Evolutionary conservation across 2,329 filamentous ascomycete genomes (phyloP).

Genomic region (Penicillium sp.): DNA sequence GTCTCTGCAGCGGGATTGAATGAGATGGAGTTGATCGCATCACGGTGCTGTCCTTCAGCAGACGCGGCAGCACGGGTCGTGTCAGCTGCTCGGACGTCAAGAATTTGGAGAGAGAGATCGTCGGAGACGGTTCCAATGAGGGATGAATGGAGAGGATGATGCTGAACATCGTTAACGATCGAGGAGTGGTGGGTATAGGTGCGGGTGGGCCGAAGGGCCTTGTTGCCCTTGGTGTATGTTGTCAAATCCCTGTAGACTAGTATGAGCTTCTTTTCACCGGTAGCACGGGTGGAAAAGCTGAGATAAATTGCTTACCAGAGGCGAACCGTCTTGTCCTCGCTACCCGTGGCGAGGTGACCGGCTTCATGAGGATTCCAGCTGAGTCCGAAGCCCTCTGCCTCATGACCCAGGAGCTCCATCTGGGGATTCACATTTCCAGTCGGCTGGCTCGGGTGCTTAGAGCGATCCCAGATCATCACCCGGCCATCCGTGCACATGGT

Average conservation of each 20-base stretch:
- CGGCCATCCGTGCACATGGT: constrained; percentile 87
- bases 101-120: constrained; percentile 87
- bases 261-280: constrained; percentile 9
- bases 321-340: constrained; percentile 87
- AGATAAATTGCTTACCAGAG: constrained; percentile 70
- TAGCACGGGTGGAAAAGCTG: not conserved
- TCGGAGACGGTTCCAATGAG: constrained; percentile 94
- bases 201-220: constrained; percentile 69
- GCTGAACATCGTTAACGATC: constrained; percentile 96
- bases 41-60: constrained; percentile 75
- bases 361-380: constrained; percentile 86
- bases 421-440: constrained; percentile 77
- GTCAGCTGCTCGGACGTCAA: constrained; percentile 76
- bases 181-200: constrained; percentile 87
- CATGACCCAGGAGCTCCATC: constrained; percentile 83
- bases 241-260: constrained; percentile 70
- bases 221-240: constrained; percentile 71
- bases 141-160: constrained; percentile 82
- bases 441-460: constrained; percentile 83
- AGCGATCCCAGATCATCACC: constrained; percentile 92
- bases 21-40: constrained; percentile 93
- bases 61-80: constrained; percentile 70
- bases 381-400: constrained; percentile 86
- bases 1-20: constrained; percentile 94
- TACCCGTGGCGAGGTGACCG: constrained; percentile 85